Evolutionary conservation across 169 alveolate genomes (phyloP).

Genomic region (Eimeria praecox): DNA sequence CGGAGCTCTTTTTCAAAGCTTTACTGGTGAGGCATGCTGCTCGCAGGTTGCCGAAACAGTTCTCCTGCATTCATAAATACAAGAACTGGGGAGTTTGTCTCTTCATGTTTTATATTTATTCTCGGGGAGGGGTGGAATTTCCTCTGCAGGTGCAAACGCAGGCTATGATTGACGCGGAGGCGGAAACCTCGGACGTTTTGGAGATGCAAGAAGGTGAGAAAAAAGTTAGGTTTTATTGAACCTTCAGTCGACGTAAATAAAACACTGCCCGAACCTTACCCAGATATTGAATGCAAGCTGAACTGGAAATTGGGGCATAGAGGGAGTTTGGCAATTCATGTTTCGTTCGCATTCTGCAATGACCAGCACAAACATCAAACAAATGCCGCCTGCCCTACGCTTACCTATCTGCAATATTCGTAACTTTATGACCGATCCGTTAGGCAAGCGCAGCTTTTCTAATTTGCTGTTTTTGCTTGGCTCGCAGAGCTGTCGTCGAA

Average conservation of each 20-base stretch:
- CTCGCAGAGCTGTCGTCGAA: constrained; percentile 54
- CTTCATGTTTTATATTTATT: not conserved
- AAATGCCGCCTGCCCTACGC: not conserved
- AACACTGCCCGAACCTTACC: not conserved
- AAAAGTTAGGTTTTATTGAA: not conserved
- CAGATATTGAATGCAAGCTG: not conserved
- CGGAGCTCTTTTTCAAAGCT: constrained; percentile 56
- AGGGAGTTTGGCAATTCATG: not conserved
- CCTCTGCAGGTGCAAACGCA: constrained; percentile 57
- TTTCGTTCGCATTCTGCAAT: not conserved
- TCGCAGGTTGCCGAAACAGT: not conserved
- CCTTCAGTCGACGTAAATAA: not conserved
- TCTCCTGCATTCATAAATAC: not conserved
- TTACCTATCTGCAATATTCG: not conserved
- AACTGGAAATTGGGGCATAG: not conserved
- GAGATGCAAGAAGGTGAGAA: constrained; percentile 61
- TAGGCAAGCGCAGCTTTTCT: not conserved
- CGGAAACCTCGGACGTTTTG: constrained; percentile 55
- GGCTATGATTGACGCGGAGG: constrained; percentile 62
- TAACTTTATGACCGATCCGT: not conserved
- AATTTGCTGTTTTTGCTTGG: not conserved
- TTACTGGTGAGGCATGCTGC: not conserved
- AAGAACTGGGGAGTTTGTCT: not conserved
- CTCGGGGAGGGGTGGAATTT: not conserved
- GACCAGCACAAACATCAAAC: not conserved